Base-by-base conservation (phyloP, 2,329 filamentous ascomycete genomes). In the Plectosphaerella plurivora region DNA sequence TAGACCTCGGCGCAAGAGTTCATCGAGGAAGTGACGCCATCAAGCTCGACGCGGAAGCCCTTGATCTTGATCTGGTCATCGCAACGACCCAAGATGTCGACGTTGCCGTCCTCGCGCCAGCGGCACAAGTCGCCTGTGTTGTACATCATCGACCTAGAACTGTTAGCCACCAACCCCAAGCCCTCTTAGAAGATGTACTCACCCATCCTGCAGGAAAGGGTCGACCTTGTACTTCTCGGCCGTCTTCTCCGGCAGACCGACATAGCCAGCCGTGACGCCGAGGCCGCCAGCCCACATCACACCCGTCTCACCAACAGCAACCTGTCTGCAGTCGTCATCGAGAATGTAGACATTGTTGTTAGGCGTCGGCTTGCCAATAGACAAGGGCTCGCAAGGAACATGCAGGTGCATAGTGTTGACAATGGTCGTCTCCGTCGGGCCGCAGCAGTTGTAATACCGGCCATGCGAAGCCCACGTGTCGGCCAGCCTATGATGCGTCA, bases 11-110 rank as follows among this genome's bases (percentile, higher is more conserved):
- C 67, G 20, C 70, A 72, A 33, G 71, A 68, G 57, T 72, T 73
- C 54, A 79, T 67, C 7, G 74, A 73, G n/a, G 73, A 66, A 5
- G 79, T 72, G 25, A 84, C 74, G 41, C 80, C 78, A 51, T 83
- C 80, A 6, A 84, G 73, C 61, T 84, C 80, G 44, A 84, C 77
- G 28, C 81, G 77, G 60, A 83, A 83, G 7, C 81, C 48, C 39
- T 50, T 50, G 61, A 84, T 73, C 64, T 84, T 84, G 53, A 84
- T 76, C 60, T 84, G 81, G 53, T 84, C 80, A 57, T 84, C 81
- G 11, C 70, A 70, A 41, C 81, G 74, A 3, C 81, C 80, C 33
- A 81, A 71, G 20, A 77, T 79, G 33, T 79, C 72, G 41, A 84
- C 68, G 20, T 70, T 72, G 5, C 81, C 80, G 58, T 81, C 74